These are phyloP conservation scores for Ceratocystiopsis brevicomis DNA, from an alignment of 2,329 filamentous ascomycete species.

Conservation along the genomic window DNA sequence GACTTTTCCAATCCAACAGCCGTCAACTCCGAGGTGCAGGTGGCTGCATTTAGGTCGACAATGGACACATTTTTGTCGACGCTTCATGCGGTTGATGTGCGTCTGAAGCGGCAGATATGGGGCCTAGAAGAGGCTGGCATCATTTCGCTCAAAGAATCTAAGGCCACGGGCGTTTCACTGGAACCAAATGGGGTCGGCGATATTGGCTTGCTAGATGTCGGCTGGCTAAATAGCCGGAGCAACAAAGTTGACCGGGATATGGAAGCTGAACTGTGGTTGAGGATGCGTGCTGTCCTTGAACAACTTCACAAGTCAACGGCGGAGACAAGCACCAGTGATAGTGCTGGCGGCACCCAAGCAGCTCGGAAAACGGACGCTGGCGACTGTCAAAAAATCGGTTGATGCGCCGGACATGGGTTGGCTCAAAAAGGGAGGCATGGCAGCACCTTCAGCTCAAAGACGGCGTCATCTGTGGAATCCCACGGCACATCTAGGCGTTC, in stretches of 20 bases:
- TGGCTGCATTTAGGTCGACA: constrained; percentile 36
- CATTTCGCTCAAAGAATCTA: constrained; percentile 29
- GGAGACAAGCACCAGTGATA: too few relatives aligned
- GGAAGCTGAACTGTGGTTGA: constrained; percentile 61
- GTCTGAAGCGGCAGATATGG: constrained; percentile 56
- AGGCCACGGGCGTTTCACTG: constrained; percentile 16
- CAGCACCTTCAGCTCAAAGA: too few relatives aligned
- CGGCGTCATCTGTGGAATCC: too few relatives aligned
- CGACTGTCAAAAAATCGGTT: too few relatives aligned
- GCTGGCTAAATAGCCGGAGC: constrained; percentile 74
- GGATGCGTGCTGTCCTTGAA: constrained; percentile 33
- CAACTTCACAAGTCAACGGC: too few relatives aligned
- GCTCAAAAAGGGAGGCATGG: too few relatives aligned
- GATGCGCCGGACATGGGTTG: too few relatives aligned
- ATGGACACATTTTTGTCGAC: constrained; percentile 51
- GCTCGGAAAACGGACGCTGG: too few relatives aligned
- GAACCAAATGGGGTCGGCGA: constrained; percentile 36
- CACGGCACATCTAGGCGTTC: too few relatives aligned
- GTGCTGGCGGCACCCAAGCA: too few relatives aligned
- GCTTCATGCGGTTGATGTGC: constrained; percentile 55
- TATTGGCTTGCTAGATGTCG: constrained; percentile 54
- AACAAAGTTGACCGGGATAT: constrained; percentile 67
- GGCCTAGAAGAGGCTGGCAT: constrained; percentile 69
- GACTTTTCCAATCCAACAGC: constrained; percentile 5
- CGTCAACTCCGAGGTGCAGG: constrained; percentile 25